Percentiles rank a stretch among this genome's conserved stretches.
Evolutionary conservation across 495 filamentous ascomycete genomes (phyloP).

Genomic region (Daldinia vernicosa): DNA sequence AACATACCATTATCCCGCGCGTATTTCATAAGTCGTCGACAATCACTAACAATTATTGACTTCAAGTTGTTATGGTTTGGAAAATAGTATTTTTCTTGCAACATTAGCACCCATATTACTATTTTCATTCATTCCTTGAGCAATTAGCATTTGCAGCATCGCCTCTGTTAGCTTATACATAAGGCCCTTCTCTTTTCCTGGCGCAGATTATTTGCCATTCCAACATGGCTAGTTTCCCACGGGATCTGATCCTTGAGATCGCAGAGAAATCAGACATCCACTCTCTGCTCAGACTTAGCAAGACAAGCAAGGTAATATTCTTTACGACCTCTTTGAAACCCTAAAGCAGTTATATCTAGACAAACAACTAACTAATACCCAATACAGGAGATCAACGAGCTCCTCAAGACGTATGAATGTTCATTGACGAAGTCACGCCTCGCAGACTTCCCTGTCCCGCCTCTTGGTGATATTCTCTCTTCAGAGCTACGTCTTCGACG

Average conservation of each 20-base stretch:
- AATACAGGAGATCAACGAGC: not conserved
- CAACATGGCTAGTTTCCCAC: slow-evolving; percentile 4
- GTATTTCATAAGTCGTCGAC: not conserved
- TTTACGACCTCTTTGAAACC: not conserved
- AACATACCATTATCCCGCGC: not conserved
- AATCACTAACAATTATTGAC: not conserved
- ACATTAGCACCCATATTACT: not conserved
- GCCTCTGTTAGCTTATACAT: not conserved
- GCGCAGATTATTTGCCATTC: not conserved
- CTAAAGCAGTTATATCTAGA: not conserved
- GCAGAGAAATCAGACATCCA: slow-evolving; percentile 38
- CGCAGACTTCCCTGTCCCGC: slow-evolving; percentile 8
- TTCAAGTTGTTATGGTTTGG: not conserved
- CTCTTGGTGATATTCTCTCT: slow-evolving; percentile 35
- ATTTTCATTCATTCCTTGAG: not conserved
- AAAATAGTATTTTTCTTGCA: not conserved
- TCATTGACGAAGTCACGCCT: slow-evolving; percentile 32
- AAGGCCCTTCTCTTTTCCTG: not conserved
- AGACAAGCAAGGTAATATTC: slow-evolving; percentile 31
- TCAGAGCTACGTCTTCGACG: slow-evolving; percentile 28
- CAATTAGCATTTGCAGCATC: not conserved
- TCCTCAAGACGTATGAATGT: slow-evolving; percentile 33
- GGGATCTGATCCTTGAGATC: slow-evolving; percentile 44
- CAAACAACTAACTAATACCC: not conserved
- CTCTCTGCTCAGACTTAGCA: slow-evolving; percentile 28